These are phyloP conservation scores for Apiospora kogelbergensis DNA, from an alignment of 2,329 filamentous ascomycete species.

Conservation along the genomic window DNA sequence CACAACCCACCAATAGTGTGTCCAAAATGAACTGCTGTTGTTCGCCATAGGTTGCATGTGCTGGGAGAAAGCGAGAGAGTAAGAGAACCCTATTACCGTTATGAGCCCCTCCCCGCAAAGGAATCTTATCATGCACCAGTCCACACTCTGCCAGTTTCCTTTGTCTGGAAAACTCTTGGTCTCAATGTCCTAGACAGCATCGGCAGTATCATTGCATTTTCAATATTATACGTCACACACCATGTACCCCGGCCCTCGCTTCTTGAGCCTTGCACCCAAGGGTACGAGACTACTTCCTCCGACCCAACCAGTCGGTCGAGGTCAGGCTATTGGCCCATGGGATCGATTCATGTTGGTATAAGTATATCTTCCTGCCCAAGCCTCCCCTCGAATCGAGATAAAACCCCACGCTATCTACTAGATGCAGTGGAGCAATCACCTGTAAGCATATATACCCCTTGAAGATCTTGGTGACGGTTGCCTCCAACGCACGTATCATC, in stretches of 20 bases:
- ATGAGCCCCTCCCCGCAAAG: background rate
- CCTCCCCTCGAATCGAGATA: slow-evolving; percentile 5
- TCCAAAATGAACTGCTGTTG: background rate
- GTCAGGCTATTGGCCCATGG: slow-evolving; percentile 5
- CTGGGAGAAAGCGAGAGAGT: background rate
- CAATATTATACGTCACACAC: slow-evolving; percentile 10
- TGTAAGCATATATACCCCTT: background rate
- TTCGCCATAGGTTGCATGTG: slow-evolving; percentile 1
- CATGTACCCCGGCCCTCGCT: slow-evolving; percentile 8
- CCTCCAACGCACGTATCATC: background rate
- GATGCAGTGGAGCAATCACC: background rate
- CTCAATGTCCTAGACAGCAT: slow-evolving; percentile 12
- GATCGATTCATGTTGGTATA: slow-evolving; percentile 1
- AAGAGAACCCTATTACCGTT: background rate
- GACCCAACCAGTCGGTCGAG: slow-evolving; percentile 4
- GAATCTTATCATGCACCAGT: background rate
- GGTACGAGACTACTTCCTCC: slow-evolving; percentile 4
- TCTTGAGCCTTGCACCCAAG: slow-evolving; percentile 6
- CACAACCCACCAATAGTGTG: slow-evolving; percentile 8
- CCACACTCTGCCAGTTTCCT: background rate
- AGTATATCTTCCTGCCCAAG: slow-evolving; percentile 10
- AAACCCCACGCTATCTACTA: background rate
- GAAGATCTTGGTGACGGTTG: background rate
- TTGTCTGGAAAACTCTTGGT: background rate
- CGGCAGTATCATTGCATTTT: slow-evolving; percentile 8